Conservation (phyloP, 371 early-diverging fungal species). For the Mortierella sp. region DNA sequence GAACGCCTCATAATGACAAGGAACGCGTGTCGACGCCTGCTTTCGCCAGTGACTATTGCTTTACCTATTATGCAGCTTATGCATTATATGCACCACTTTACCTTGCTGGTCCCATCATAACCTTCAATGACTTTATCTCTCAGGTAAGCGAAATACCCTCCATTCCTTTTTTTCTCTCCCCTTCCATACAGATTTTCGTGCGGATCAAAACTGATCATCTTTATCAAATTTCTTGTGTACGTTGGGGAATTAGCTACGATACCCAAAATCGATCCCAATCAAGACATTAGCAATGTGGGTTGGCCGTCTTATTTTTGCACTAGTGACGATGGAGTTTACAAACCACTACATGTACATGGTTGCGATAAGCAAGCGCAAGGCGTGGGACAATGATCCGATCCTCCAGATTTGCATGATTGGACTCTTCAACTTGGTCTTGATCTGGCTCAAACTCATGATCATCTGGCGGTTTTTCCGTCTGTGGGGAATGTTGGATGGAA, state of each 20-base stretch:
- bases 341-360: slow-evolving; percentile 88
- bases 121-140: slow-evolving; percentile 90
- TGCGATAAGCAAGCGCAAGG: slow-evolving; percentile 84
- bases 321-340: slow-evolving; percentile 86
- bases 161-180: neutral
- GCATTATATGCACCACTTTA: slow-evolving; percentile 91
- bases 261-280: slow-evolving; percentile 61
- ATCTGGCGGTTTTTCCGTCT: slow-evolving; percentile 96
- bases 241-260: slow-evolving; percentile 55
- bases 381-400: slow-evolving; percentile 81
- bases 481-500: slow-evolving; percentile 91
- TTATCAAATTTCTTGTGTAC: neutral
- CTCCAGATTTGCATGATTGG: slow-evolving; percentile 85
- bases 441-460: slow-evolving; percentile 94
- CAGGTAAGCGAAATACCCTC: slow-evolving; percentile 67
- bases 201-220: neutral
- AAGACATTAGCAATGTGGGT: slow-evolving; percentile 61
- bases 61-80: slow-evolving; percentile 83
- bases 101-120: slow-evolving; percentile 95
- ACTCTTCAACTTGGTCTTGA: slow-evolving; percentile 84
- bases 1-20: slow-evolving; percentile 56
- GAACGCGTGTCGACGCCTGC: slow-evolving; percentile 71
- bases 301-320: slow-evolving; percentile 60
- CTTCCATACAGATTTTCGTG: neutral
- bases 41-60: slow-evolving; percentile 75